Conservation (phyloP, 306 rosid species). For the Oemleria cerasiformis region DNA sequence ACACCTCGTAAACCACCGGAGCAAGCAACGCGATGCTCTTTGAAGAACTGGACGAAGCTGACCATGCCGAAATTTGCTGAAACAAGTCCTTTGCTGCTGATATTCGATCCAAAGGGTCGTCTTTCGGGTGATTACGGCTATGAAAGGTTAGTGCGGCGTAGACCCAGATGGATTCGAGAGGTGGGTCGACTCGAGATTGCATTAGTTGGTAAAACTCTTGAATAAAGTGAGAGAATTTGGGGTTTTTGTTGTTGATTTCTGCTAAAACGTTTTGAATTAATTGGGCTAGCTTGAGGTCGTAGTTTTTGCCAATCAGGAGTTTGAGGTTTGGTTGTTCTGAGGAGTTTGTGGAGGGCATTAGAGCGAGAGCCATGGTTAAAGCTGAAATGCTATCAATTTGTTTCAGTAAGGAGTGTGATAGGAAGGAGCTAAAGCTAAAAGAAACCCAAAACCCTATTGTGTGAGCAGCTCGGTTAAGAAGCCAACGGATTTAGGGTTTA, state of each 20-base stretch:
- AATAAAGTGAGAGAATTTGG: conserved; percentile 25
- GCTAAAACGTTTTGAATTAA: conserved; percentile 43
- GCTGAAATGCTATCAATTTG: background rate
- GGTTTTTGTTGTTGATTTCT: conserved; percentile 38
- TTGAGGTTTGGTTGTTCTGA: background rate
- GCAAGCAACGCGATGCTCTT: conserved; percentile 60
- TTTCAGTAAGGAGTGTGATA: background rate
- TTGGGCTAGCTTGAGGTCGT: conserved; percentile 40
- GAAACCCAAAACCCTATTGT: conserved; percentile 14
- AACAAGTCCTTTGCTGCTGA: conserved; percentile 46
- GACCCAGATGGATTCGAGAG: conserved; percentile 72
- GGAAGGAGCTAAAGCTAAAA: background rate
- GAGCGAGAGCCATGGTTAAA: conserved; percentile 27
- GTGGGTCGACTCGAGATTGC: conserved; percentile 58
- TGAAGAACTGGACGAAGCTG: conserved; percentile 43
- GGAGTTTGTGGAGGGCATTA: conserved; percentile 26
- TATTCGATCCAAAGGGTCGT: conserved; percentile 51
- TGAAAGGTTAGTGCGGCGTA: conserved; percentile 53
- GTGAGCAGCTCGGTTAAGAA: background rate
- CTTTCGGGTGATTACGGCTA: conserved; percentile 29
- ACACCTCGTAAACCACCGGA: conserved; percentile 49
- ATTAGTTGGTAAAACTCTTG: conserved; percentile 42
- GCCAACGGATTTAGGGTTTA: conserved; percentile 2
- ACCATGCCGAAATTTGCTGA: conserved; percentile 46
- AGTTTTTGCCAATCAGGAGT: conserved; percentile 38